Evolutionary conservation across 805 yeast genomes (phyloP).

Genomic region (Blastobotrys americana): DNA sequence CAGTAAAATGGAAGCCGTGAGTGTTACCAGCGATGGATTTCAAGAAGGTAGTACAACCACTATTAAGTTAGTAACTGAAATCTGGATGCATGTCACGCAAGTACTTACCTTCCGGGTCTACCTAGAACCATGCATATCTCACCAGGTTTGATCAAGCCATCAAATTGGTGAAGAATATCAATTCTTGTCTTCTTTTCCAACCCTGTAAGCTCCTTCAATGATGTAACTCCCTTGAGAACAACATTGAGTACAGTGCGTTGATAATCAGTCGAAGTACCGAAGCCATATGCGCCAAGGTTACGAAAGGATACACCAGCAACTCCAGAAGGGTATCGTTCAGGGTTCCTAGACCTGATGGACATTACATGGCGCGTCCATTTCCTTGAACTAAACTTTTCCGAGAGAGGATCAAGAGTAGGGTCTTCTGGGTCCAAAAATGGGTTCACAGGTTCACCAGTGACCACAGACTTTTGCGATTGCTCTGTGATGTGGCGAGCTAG

Average conservation of each 20-base stretch:
- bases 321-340: conserved; percentile 51
- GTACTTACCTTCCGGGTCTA: conserved; percentile 49
- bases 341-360: conserved; percentile 45
- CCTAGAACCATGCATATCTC: conserved; percentile 68
- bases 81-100: conserved; percentile 2
- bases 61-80: conserved; percentile 17
- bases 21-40: conserved; percentile 45
- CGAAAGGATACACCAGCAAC: conserved; percentile 57
- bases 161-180: conserved; percentile 40
- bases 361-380: conserved; percentile 61
- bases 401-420: conserved; percentile 50
- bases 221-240: conserved; percentile 22
- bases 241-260: conserved; percentile 52
- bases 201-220: conserved; percentile 26
- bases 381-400: conserved; percentile 47
- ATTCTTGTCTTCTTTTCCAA: conserved; percentile 36
- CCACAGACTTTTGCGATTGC: conserved; percentile 1
- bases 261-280: conserved; percentile 56
- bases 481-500: conserved; percentile 5
- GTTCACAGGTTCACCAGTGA: conserved; percentile 12
- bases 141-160: conserved; percentile 54
- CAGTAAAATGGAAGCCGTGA: conserved; percentile 40
- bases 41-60: conserved; percentile 59
- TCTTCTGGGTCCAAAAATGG: conserved; percentile 29
- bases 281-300: conserved; percentile 56